Conservation (phyloP, 805 yeast genomes). For the Metschnikowia reukaufii region DNA sequence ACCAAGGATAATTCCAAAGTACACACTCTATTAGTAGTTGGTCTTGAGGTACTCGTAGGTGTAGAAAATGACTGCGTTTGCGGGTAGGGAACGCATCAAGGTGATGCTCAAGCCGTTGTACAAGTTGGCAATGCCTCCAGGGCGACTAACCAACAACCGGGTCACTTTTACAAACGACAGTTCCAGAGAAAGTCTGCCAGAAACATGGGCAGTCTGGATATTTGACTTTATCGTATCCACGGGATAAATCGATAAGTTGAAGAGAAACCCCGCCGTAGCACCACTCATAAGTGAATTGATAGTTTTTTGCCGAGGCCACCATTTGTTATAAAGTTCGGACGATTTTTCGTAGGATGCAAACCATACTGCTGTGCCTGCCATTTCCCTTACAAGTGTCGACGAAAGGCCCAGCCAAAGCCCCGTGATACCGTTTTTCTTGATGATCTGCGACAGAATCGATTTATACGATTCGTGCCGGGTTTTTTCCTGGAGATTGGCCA, state of each 20-base stretch:
- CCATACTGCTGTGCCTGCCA: conserved; percentile 92
- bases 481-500: conserved; percentile 34
- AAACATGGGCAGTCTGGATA: conserved; percentile 62
- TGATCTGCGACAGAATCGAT: conserved; percentile 36
- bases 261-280: conserved; percentile 81
- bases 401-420: conserved; percentile 90
- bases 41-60: conserved; percentile 65
- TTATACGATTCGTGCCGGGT: conserved; percentile 31
- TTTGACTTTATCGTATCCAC: conserved; percentile 88
- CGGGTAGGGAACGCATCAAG: conserved; percentile 77
- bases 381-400: conserved; percentile 78
- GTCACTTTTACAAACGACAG: conserved; percentile 39
- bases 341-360: conserved; percentile 81
- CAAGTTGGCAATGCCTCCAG: conserved; percentile 66
- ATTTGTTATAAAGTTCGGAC: conserved; percentile 34
- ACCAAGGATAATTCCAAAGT: background rate
- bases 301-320: conserved; percentile 22
- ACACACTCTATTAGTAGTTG: conserved; percentile 17
- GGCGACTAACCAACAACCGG: conserved; percentile 24
- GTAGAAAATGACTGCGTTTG: conserved; percentile 84
- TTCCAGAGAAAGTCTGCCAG: conserved; percentile 20
- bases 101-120: conserved; percentile 88
- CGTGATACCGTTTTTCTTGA: conserved; percentile 52
- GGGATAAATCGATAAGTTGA: conserved; percentile 80
- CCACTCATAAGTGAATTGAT: conserved; percentile 71